Evolutionary conservation across 768 basidiomycete species (phyloP), one percentile per base, ranked within the genome.

Genomic region (Tylopilus felleus): DNA sequence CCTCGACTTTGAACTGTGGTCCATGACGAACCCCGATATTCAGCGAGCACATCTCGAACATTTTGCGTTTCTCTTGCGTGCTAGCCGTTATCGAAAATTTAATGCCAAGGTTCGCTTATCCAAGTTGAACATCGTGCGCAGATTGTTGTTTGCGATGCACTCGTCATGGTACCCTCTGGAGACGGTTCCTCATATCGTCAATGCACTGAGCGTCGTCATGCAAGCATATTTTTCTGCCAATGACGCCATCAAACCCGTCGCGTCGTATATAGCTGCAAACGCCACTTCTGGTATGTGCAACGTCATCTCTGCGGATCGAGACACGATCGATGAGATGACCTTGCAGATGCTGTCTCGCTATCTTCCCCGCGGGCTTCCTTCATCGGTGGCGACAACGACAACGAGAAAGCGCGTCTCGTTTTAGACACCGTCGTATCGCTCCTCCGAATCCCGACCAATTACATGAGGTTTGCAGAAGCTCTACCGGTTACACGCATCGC

Each of bases 1-100:
- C 0, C 81, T 98, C 1, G 93, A 96, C 62, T 91, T 98, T 58
- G 86, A 92, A 48, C 82, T 97, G 12, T 98, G 95, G 95, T 83
- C 89, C 0, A 78, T 73, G 29, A 84, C 88, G 0, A 76, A 77
- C 4, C 65, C 74, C 17, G 89, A 90, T 46, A 83, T 97, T n/a
- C 90, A 92, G 61, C 77, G 77, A 5, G 79, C 84, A 13, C 86
- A 93, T 60, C 75, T 95, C 0, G 86, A 88, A 45, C 93, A 96
- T 65, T 94, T 96, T 65, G 70, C 78, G 7, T 88, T 83, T 14
- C 80, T 97, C 17, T 67, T 96, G 16, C 73, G 80, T 48, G 77
- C 80, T 2, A 94, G 90, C 59, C 82, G 84, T 51, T 86, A 87
- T 66, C 80, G 79, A 51, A 77, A 79, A 33, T 97, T 93, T 75